Evolutionary conservation across 148 eudicot genomes (phyloP).

Genomic region (Camellia granthamiana): DNA sequence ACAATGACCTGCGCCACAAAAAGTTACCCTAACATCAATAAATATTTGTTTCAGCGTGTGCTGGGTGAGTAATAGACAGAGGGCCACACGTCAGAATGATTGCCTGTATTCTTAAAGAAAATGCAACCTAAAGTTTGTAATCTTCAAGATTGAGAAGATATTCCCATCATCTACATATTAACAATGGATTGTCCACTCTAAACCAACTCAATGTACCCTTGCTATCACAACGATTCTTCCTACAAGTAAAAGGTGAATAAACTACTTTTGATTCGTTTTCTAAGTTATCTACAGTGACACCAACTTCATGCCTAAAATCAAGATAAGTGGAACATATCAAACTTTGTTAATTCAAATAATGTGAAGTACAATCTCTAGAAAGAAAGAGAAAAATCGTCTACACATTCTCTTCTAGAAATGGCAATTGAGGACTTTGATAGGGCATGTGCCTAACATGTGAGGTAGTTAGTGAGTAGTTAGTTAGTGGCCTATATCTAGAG

Average conservation of each 20-base stretch:
- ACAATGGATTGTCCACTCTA: no score
- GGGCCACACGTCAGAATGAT: no score
- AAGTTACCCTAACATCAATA: background rate
- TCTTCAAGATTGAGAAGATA: no score
- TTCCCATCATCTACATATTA: no score
- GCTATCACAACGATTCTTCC: background rate
- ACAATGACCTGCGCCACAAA: background rate
- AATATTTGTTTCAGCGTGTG: background rate
- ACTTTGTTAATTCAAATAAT: constrained; percentile 1
- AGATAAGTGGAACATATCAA: background rate
- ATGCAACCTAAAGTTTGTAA: no score
- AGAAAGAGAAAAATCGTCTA: background rate
- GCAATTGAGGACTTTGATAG: background rate
- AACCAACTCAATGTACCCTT: background rate
- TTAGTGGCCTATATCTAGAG: no score
- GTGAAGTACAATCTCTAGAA: constrained; percentile 1
- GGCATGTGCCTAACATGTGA: no score
- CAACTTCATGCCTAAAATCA: background rate
- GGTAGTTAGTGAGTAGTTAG: no score
- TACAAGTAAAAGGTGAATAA: background rate
- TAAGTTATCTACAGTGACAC: background rate
- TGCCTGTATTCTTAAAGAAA: no score
- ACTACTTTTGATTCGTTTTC: background rate
- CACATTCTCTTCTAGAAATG: background rate
- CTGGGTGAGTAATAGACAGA: background rate